These are phyloP conservation scores for Crucihimalaya himalaica DNA, from an alignment of 345 rosid genomes.

Conservation along the genomic window DNA sequence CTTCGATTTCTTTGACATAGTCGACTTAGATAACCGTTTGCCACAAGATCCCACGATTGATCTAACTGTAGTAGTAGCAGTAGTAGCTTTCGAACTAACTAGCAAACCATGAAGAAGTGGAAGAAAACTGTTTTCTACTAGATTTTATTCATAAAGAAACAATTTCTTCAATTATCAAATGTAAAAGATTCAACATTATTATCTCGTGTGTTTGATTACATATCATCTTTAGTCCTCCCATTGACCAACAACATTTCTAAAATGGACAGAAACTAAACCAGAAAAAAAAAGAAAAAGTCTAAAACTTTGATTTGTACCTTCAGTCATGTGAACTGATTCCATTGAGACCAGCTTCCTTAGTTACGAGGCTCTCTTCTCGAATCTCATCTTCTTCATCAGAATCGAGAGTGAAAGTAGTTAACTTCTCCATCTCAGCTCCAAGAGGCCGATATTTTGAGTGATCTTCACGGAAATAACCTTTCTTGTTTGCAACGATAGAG, in stretches of 20 bases:
- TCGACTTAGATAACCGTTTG: constrained; percentile 2
- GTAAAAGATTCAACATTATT: constrained; percentile 10
- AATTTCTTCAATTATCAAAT: not conserved
- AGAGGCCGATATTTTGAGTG: constrained; percentile 58
- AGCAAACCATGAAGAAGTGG: constrained; percentile 7
- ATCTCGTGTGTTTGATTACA: constrained; percentile 32
- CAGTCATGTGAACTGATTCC: constrained; percentile 55
- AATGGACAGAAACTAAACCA: not conserved
- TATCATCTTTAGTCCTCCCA: constrained; percentile 6
- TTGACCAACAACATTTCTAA: constrained; percentile 25
- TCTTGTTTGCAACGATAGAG: constrained; percentile 50
- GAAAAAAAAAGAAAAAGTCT: not conserved
- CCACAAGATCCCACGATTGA: constrained; percentile 14
- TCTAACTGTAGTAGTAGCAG: constrained; percentile 17
- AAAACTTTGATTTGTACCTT: constrained; percentile 41
- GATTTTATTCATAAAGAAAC: constrained; percentile 7
- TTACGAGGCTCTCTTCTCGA: constrained; percentile 41
- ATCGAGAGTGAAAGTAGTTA: constrained; percentile 62
- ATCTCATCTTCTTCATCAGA: constrained; percentile 65
- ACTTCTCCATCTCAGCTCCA: constrained; percentile 61
- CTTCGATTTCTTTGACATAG: not conserved
- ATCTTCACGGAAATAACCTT: constrained; percentile 45
- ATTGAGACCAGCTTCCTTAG: constrained; percentile 50
- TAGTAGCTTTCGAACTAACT: constrained; percentile 24
- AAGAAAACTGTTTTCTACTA: not conserved